These are phyloP conservation scores for Leccinum incarnatum DNA, from an alignment of 768 basidiomycete species.

Conservation along the genomic window DNA sequence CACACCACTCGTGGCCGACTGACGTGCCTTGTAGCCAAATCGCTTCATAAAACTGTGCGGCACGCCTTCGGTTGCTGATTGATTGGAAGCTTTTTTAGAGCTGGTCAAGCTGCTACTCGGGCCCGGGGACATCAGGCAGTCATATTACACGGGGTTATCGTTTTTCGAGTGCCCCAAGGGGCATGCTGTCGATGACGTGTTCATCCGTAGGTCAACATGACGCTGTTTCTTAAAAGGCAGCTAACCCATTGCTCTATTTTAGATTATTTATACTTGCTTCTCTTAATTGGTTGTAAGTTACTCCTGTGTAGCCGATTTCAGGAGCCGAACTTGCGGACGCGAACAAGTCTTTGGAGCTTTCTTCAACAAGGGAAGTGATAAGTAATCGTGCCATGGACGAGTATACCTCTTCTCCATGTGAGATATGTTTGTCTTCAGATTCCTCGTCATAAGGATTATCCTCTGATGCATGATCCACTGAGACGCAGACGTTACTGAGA, in stretches of 20 bases:
- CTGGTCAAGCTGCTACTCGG: no score
- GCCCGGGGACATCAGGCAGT: conserved; percentile 44
- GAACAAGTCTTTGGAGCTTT: background rate
- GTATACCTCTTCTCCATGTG: background rate
- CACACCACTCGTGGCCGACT: conserved; percentile 45
- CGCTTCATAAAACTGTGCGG: background rate
- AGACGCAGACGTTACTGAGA: no score
- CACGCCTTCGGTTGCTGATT: conserved; percentile 48
- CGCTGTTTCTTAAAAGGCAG: conserved; percentile 2
- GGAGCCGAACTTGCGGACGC: conserved; percentile 3
- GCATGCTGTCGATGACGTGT: background rate
- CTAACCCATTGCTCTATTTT: background rate
- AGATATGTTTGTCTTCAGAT: background rate
- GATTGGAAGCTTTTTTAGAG: conserved; percentile 57
- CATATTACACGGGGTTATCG: conserved; percentile 43
- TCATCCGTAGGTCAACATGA: background rate
- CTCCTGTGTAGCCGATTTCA: background rate
- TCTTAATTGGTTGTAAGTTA: background rate
- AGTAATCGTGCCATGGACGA: background rate
- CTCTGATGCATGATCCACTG: background rate
- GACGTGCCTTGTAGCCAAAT: conserved; percentile 34
- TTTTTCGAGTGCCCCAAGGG: background rate
- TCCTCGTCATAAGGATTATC: conserved; percentile 5
- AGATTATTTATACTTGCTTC: background rate
- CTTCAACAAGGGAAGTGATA: conserved; percentile 1